Base-by-base conservation (phyloP, 1,139 yeast genomes). In the Debaryomyces singareniensis region DNA sequence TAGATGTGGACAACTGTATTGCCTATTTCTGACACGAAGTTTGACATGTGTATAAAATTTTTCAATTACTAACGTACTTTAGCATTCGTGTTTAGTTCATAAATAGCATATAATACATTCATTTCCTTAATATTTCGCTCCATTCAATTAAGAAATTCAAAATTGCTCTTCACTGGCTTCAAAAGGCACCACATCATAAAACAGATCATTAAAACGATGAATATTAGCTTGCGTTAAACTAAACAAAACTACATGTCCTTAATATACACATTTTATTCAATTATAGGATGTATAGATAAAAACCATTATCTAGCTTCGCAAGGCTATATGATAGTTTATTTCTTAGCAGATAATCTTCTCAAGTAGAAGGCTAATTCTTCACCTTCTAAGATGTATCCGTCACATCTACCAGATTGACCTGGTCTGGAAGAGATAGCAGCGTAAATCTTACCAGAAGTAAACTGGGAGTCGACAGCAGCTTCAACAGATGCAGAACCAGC, bases 331-430 rank as follows among this genome's bases (percentile, higher is more conserved):
- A 34, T 36, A 33, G 47, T 61, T 80, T 87, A 89, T 82, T 91
- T 91, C 93, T 89, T 91, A 69, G 96, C 91, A 68, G 96, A 79
- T 75, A 91, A 78, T 86, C 95, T 89, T 82, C 95, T 87, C 71
- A 91, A 82, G 95, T 91, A 91, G 95, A 91, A 91, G 70, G 97
- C 97, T 71, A 91, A 86, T 78, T 91, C 98, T 71, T 93, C 99
- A 75, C 98, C 98, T 79, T 91, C 99, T 71, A 93, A 85, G 74
- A 91, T 82, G 94, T 93, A 91, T 74, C 99, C 99, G 70, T 93
- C 98, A 75, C 91, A 82, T 78, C 99, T 93, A 74, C 99, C 99
- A 53, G 95, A 83, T 81, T 91, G 99, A 72, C 99, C 99, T 69
- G 99, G 99, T 81, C 99, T 89, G 40, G 98, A 91, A 54, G 98